Evolutionary conservation across 495 filamentous ascomycete genomes (phyloP), one percentile per base, ranked within the genome.

Genomic region (Lasiosphaeria hispida): DNA sequence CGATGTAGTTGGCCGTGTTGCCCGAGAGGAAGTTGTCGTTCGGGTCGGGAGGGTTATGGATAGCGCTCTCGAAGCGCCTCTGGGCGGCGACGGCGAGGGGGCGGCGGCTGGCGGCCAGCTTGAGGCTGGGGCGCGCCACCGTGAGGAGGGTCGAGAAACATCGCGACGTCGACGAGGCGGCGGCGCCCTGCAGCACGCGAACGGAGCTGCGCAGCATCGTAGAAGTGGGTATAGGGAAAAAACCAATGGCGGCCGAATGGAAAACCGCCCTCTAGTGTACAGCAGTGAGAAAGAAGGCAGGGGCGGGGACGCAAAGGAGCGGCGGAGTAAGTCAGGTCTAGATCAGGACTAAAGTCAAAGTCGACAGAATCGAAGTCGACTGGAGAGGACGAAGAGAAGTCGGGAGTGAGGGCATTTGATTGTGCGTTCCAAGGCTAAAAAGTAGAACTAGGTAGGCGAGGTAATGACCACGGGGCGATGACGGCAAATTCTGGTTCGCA

Each of bases 1-100:
- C 94, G 72, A 98, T 87, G 75, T 98, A 98, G 78, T 96, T 97
- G 72, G 94, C 94, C 56, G 92, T 89, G 78, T 87, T 96, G 41
- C 94, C 94, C 58, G 88, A 86, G 49, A 97, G 83, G 81, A 97
- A 98, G 74, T 86, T 94, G 78, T 98, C 94, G 67, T 87, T 93
- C 52, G 95, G 83, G 68, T 95, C 88, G 84, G 80, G 71, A 35
- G 80, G 64, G 63, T 60, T 66, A 62, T 68, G 50, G 57, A 68
- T 53, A 39, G 72, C 70, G 57, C 79, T 75, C 60, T 77, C 76
- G 73, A 75, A 72, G 57, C 79, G 70, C 62, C 65, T 75, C 68
- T 78, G 77, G 43, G 75, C 57, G 41, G 79, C 63, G 56, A 81
- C 58, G 58, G 81, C 79, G 38, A 83, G 72, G 19, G 81, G 76